Evolutionary conservation across 2,329 filamentous ascomycete species (phyloP).

Genomic region (Parastagonospora nodorum): DNA sequence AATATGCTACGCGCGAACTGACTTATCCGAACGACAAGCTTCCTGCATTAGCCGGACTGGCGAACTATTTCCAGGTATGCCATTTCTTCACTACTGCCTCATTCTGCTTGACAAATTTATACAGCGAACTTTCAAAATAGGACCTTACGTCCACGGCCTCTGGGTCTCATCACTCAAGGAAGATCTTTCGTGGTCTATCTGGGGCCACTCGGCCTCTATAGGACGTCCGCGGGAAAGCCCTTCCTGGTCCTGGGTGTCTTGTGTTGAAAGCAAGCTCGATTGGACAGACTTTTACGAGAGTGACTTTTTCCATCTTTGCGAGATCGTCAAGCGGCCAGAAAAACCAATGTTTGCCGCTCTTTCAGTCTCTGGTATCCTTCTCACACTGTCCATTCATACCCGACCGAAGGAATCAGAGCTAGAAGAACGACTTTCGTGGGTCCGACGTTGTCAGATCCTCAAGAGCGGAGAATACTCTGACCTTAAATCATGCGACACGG

Average conservation of each 20-base stretch:
- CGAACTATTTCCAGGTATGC: not conserved
- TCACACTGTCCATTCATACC: not conserved
- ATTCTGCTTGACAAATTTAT: not conserved
- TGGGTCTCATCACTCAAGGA: not conserved
- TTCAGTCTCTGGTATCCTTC: not conserved
- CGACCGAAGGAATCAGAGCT: not conserved
- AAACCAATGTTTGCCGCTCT: not conserved
- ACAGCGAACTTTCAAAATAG: not conserved
- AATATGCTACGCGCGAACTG: not conserved
- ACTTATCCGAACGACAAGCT: slow-evolving; percentile 1
- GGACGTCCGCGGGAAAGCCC: not conserved
- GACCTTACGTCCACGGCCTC: not conserved
- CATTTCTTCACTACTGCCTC: not conserved
- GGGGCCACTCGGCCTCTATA: not conserved
- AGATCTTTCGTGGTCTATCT: not conserved
- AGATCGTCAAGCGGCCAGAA: not conserved
- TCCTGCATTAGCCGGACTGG: slow-evolving; percentile 1
- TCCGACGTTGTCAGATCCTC: not conserved
- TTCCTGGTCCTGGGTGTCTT: slow-evolving; percentile 2
- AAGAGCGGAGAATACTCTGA: not conserved
- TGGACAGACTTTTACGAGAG: not conserved
- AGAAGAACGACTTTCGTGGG: not conserved
- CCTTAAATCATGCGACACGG: too few relatives aligned
- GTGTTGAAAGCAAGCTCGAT: not conserved
- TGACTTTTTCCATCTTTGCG: not conserved